Percentiles rank a stretch among this genome's conserved stretches.
phyloP scores from a whole-genome alignment of 331 rosid species.

The Malus hybrid region DNA sequence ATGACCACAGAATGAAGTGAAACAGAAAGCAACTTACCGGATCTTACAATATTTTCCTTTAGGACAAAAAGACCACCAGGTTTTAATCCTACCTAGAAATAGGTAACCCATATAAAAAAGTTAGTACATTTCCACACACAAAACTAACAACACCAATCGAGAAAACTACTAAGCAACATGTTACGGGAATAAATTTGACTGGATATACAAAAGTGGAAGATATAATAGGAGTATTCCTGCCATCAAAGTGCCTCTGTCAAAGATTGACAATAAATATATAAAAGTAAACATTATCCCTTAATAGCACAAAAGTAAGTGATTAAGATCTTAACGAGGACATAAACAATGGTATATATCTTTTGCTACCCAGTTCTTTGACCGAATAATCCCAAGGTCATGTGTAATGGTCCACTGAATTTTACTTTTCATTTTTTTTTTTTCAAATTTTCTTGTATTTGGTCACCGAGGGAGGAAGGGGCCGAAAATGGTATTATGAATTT shows the following conservation, averaged over 20 bases:
- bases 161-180: background rate
- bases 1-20: slow-evolving; percentile 7
- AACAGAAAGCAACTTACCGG: slow-evolving; percentile 38
- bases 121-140: background rate
- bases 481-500: too few species aligned
- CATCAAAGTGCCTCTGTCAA: background rate
- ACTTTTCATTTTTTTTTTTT: too few species aligned
- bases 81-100: slow-evolving; percentile 70
- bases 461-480: too few species aligned
- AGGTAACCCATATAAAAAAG: background rate
- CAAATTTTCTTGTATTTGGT: too few species aligned
- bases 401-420: too few species aligned
- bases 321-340: background rate
- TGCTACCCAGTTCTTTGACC: too few species aligned
- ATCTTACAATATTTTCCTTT: slow-evolving; percentile 86
- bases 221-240: background rate
- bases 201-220: background rate
- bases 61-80: slow-evolving; percentile 75
- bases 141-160: background rate
- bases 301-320: background rate
- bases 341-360: too few species aligned
- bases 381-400: too few species aligned
- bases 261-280: background rate
- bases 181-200: background rate
- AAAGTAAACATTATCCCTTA: too few species aligned